Evolutionary conservation across 768 basidiomycete genomes (phyloP).

Genomic region (Leccinum aurantiacum): DNA sequence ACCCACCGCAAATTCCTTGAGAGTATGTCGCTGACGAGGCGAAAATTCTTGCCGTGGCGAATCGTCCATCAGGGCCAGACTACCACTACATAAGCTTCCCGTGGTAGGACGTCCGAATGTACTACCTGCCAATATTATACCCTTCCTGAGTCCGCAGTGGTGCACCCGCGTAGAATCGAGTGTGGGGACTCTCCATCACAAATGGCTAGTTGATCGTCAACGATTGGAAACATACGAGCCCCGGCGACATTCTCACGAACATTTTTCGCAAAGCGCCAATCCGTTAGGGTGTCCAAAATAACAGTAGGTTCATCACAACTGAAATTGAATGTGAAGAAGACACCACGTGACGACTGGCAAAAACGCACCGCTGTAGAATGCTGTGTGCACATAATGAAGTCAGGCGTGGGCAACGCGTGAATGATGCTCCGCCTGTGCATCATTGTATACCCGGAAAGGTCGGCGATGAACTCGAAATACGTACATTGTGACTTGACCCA

Average conservation of each 20-base stretch:
- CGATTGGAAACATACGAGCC: neutral
- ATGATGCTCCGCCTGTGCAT: conserved; percentile 45
- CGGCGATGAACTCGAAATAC: conserved; percentile 20
- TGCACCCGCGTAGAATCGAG: conserved; percentile 91
- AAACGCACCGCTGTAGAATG: conserved; percentile 67
- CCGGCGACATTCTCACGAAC: conserved; percentile 42
- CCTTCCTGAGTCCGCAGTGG: conserved; percentile 88
- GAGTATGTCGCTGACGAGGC: conserved; percentile 83
- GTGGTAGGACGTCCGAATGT: conserved; percentile 9
- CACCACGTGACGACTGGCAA: neutral
- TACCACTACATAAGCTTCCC: conserved; percentile 27
- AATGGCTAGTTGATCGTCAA: conserved; percentile 52
- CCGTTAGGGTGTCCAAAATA: conserved; percentile 70
- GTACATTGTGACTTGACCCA: conserved; percentile 91
- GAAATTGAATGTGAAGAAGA: conserved; percentile 2
- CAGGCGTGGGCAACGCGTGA: conserved; percentile 48
- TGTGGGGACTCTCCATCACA: conserved; percentile 61
- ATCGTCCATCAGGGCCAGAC: conserved; percentile 83
- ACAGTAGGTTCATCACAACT: conserved; percentile 89
- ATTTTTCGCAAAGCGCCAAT: conserved; percentile 89
- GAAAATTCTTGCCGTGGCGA: conserved; percentile 80
- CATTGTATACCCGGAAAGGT: neutral
- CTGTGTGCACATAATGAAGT: conserved; percentile 83
- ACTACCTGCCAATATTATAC: conserved; percentile 82
- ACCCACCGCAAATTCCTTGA: conserved; percentile 86